Percentiles rank a stretch among this genome's conserved stretches.
Conservation (phyloP, 176 grass and related monocot genomes). For the Poa annua region DNA sequence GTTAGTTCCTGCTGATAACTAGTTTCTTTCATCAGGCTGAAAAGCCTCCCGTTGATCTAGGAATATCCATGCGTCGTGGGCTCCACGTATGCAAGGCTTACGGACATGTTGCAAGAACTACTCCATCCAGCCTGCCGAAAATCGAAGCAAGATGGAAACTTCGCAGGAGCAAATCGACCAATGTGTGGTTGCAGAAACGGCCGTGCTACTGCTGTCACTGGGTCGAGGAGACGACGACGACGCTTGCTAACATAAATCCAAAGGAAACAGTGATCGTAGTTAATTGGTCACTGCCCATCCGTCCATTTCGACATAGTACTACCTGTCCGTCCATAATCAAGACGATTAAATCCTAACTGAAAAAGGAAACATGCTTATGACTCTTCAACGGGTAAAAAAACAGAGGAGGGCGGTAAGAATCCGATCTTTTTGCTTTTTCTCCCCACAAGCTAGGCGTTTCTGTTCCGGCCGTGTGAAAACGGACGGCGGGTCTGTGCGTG, state of each 20-base stretch:
- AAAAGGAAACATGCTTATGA: not conserved
- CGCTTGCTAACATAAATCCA: not conserved
- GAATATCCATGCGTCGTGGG: not conserved
- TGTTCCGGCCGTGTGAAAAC: constrained; percentile 6
- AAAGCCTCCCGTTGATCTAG: not conserved
- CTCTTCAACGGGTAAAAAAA: not conserved
- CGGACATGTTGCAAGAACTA: not conserved
- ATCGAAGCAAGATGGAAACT: not conserved
- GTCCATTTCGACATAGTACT: not conserved
- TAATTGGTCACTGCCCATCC: constrained; percentile 3
- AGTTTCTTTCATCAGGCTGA: not conserved
- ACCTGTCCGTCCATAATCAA: not conserved
- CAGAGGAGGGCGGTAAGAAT: not conserved
- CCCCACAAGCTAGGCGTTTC: not conserved
- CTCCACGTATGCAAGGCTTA: not conserved
- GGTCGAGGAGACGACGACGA: not conserved
- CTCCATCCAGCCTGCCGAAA: not conserved
- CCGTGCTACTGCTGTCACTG: constrained; percentile 22
- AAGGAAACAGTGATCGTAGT: not conserved
- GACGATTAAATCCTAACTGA: not conserved
- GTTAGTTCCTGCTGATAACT: no score
- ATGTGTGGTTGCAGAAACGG: not conserved
- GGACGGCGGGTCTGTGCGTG: not conserved
- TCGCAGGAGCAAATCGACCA: not conserved
- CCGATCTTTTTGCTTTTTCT: not conserved